Conservation (phyloP, 2,329 filamentous ascomycete species). For the Fusarium austroafricanum region DNA sequence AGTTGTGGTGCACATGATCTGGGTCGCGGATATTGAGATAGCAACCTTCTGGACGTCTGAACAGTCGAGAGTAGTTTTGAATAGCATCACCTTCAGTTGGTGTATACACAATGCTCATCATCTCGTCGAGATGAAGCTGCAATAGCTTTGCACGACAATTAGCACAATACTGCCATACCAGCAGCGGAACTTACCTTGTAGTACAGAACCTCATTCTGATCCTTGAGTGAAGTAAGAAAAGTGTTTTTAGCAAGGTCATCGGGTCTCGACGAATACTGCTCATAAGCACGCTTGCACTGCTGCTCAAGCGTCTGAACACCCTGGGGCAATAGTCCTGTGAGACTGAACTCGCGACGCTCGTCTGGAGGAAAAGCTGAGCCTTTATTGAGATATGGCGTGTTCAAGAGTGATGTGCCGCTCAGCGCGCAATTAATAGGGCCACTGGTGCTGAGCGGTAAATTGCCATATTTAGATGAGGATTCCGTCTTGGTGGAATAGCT, state of each 20-base stretch:
- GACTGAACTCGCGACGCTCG: conserved; percentile 76
- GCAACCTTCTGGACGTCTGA: conserved; percentile 82
- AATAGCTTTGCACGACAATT: conserved; percentile 65
- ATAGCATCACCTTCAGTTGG: conserved; percentile 92
- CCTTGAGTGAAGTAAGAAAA: conserved; percentile 85
- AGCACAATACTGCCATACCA: conserved; percentile 18
- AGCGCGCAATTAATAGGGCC: conserved; percentile 54
- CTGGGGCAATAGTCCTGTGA: conserved; percentile 78
- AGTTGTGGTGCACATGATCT: conserved; percentile 72
- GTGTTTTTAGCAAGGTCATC: conserved; percentile 85
- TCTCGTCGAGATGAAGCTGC: conserved; percentile 82
- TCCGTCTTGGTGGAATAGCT: conserved; percentile 27
- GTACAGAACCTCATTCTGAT: conserved; percentile 87
- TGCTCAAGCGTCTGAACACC: conserved; percentile 80
- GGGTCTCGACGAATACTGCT: conserved; percentile 75
- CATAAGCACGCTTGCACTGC: conserved; percentile 80
- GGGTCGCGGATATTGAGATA: conserved; percentile 80
- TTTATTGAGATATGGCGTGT: conserved; percentile 73
- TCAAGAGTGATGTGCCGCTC: conserved; percentile 51
- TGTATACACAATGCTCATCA: conserved; percentile 92
- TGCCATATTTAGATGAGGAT: conserved; percentile 46
- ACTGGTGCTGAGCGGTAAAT: conserved; percentile 52
- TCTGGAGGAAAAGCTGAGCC: conserved; percentile 79
- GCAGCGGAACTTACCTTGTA: conserved; percentile 66
- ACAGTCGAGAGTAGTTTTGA: conserved; percentile 82